Base-by-base conservation (phyloP, 208 protist species). In the Crithidia acanthocephali region DNA sequence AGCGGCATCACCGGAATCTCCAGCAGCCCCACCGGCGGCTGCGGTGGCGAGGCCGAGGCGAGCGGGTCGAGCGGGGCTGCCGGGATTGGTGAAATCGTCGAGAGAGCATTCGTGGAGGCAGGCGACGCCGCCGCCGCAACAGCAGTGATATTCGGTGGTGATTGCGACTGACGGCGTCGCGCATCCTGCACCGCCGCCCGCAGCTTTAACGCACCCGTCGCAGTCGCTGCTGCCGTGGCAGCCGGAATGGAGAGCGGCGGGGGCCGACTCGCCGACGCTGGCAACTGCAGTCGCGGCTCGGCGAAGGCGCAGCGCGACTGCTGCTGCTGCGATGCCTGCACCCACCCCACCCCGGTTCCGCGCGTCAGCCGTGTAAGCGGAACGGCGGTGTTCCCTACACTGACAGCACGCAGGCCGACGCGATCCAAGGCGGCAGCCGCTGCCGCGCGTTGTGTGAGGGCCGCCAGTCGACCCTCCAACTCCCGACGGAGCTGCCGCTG, bases 331-430 rank as follows among this genome's bases (percentile, higher is more conserved):
- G 44, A 48, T 13, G 50, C 42, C 56, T 71, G 63, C 63, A 77
- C 64, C 72, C 72, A 77, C 57, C 33, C 72, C 25, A 77, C 7
- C 48, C 64, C 72, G 0, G 25, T 51, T 9, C 48, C 40, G 20
- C 44, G 15, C 6, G 56, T 30, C 23, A 51, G 56, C 13, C 25
- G 37, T 25, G 32, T 16, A 23, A 23, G 23, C 25, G 13, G 10
- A 11, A 52, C 37, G 5, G 33, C 53, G 28, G 50, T 53, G 30
- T 27, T 55, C 53, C 28, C 44, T 50, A 8, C 48, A 11, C 48
- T 9, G 48, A 28, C 33, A 9, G 33, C 3, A 15, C 32, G 22
- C 15, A 76, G 40, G 2, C 23, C 20, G 16, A 77, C 22, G 18
- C 23, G 35, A 2, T 22, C 55, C 32, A 77, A 52, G 10, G 37